Conservation (phyloP, 2,329 filamentous ascomycete genomes). For the Trichoderma harzianum region DNA sequence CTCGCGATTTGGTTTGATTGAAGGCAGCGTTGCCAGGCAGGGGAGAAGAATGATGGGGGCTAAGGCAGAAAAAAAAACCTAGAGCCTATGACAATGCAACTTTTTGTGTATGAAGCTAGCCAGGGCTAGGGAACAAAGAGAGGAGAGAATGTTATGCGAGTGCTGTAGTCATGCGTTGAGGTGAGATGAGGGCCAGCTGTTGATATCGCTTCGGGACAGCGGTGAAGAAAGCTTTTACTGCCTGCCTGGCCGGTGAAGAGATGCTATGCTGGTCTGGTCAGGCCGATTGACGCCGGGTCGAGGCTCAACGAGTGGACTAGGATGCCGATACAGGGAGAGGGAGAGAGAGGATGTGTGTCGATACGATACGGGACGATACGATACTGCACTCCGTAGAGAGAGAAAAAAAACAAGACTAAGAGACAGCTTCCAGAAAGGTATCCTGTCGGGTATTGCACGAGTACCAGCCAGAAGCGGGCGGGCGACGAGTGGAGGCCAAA, state of each 20-base stretch:
- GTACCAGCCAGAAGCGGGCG: slow-evolving; percentile 11
- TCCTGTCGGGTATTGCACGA: slow-evolving; percentile 9
- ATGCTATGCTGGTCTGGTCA: background rate
- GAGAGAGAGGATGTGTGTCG: background rate
- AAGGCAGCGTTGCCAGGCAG: slow-evolving; percentile 31
- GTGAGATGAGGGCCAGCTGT: background rate
- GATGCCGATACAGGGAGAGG: slow-evolving; percentile 1
- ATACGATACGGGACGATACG: background rate
- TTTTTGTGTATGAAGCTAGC: background rate
- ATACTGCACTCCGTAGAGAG: slow-evolving; percentile 5
- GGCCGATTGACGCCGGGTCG: background rate
- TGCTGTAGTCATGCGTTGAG: background rate
- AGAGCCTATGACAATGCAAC: background rate
- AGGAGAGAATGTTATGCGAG: background rate
- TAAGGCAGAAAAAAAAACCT: background rate
- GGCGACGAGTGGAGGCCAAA: slow-evolving; percentile 19
- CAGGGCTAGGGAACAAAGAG: background rate
- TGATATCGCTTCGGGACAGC: background rate
- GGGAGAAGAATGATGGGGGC: slow-evolving; percentile 12
- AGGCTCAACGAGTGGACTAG: slow-evolving; percentile 16
- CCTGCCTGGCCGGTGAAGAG: background rate
- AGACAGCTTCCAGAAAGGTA: slow-evolving; percentile 15
- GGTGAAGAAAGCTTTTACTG: background rate
- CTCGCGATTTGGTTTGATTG: slow-evolving; percentile 24
- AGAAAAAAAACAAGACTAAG: slow-evolving; percentile 15